Evolutionary conservation across 768 basidiomycete species (phyloP).

Genomic region (Ramaria sp.): DNA sequence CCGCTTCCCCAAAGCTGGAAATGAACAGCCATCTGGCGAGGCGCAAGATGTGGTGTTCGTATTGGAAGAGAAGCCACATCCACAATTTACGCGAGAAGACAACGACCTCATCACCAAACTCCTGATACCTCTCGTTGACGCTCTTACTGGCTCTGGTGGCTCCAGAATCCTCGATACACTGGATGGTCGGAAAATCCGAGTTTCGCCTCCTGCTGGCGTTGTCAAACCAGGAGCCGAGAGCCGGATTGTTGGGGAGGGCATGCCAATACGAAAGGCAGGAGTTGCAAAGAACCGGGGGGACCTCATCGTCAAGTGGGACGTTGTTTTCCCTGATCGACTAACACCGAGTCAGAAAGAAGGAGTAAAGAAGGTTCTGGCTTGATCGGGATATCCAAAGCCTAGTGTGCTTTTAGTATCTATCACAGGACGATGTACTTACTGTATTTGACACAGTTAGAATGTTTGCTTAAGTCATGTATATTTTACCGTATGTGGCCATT

Average conservation of each 20-base stretch:
- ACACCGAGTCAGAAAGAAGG: slow-evolving; percentile 74
- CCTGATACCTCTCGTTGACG: slow-evolving; percentile 71
- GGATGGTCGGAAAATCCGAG: slow-evolving; percentile 70
- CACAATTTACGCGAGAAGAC: slow-evolving; percentile 63
- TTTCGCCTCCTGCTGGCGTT: slow-evolving; percentile 53
- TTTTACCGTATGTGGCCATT: too few species aligned
- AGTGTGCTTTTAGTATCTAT: not conserved
- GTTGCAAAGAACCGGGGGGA: slow-evolving; percentile 68
- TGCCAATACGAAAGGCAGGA: slow-evolving; percentile 83
- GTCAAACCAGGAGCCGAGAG: slow-evolving; percentile 73
- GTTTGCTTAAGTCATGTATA: not conserved
- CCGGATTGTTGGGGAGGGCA: slow-evolving; percentile 66
- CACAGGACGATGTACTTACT: not conserved
- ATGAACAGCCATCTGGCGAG: slow-evolving; percentile 57
- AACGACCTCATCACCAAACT: slow-evolving; percentile 63
- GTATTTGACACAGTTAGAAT: not conserved
- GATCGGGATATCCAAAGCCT: not conserved
- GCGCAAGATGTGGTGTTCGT: slow-evolving; percentile 92
- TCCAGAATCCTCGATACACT: slow-evolving; percentile 55
- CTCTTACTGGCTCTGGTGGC: slow-evolving; percentile 50
- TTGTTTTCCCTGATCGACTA: slow-evolving; percentile 72
- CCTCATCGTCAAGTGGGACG: slow-evolving; percentile 71
- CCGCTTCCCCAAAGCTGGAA: slow-evolving; percentile 78
- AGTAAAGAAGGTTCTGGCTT: slow-evolving; percentile 46
- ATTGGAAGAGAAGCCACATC: slow-evolving; percentile 90